A percentile compares a stretch with the other conserved stretches of the same genome.
Evolutionary conservation across 805 yeast genomes (phyloP).

Genomic region (Wickerhamomyces tratensis): DNA sequence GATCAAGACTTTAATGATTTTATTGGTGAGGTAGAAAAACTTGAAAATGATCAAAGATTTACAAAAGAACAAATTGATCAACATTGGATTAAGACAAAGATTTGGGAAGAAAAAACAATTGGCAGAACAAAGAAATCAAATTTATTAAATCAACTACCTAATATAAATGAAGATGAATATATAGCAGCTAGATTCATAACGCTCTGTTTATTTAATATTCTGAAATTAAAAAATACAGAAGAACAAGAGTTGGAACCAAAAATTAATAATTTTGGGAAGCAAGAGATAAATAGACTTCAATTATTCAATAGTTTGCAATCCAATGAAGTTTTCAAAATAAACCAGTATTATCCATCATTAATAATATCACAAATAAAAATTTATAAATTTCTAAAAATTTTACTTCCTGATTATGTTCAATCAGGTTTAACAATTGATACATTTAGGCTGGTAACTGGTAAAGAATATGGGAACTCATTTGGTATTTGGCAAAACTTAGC

Average conservation of each 20-base stretch:
- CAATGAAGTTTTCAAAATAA: slow-evolving; percentile 36
- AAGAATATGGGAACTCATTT: slow-evolving; percentile 58
- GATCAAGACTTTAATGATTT: slow-evolving; percentile 5
- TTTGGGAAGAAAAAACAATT: slow-evolving; percentile 25
- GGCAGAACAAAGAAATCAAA: slow-evolving; percentile 27
- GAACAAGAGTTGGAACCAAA: background rate
- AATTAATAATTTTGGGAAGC: too few species aligned
- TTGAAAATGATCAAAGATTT: background rate
- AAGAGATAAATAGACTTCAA: background rate
- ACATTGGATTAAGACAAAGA: slow-evolving; percentile 28
- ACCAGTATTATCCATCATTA: slow-evolving; percentile 33
- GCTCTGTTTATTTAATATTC: slow-evolving; percentile 24
- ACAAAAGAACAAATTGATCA: slow-evolving; percentile 13
- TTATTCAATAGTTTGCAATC: slow-evolving; percentile 38
- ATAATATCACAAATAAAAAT: slow-evolving; percentile 36
- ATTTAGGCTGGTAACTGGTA: slow-evolving; percentile 41
- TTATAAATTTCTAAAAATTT: slow-evolving; percentile 35
- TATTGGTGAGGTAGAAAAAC: background rate
- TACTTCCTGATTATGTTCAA: slow-evolving; percentile 26
- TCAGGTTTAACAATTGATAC: slow-evolving; percentile 25
- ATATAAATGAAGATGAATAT: slow-evolving; percentile 43
- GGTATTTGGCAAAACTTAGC: slow-evolving; percentile 50
- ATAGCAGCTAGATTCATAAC: slow-evolving; percentile 40
- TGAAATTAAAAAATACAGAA: slow-evolving; percentile 11
- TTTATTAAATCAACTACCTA: slow-evolving; percentile 27